A percentile compares a stretch with the other conserved stretches of the same genome.
These are phyloP conservation scores for Osmozyma mogii DNA, from an alignment of 805 yeast species.

Conservation along the genomic window DNA sequence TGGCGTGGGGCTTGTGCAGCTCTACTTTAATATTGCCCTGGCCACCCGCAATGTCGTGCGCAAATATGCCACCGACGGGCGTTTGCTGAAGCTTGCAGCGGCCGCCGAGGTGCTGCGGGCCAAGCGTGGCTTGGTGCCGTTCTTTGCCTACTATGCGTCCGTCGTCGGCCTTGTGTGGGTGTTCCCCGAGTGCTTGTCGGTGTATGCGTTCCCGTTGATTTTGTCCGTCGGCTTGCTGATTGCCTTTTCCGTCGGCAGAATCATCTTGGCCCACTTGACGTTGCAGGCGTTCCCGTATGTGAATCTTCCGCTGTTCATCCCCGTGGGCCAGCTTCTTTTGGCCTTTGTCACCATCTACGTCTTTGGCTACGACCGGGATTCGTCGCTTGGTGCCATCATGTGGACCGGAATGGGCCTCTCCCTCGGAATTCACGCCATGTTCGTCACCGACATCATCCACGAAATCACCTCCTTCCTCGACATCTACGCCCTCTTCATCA, in stretches of 20 bases:
- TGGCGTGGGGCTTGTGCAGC: conserved; percentile 50
- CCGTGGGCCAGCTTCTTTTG: conserved; percentile 40
- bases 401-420: conserved; percentile 66
- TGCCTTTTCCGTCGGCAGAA: conserved; percentile 87
- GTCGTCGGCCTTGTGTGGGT: conserved; percentile 40
- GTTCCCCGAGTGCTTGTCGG: conserved; percentile 44
- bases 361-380: conserved; percentile 31
- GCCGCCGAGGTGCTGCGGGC: conserved; percentile 34
- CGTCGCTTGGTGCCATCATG: conserved; percentile 43
- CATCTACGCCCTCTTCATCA: conserved; percentile 77
- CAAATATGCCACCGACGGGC: conserved; percentile 29
- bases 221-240: conserved; percentile 65
- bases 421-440: conserved; percentile 59
- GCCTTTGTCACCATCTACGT: conserved; percentile 27
- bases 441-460: conserved; percentile 70
- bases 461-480: conserved; percentile 76
- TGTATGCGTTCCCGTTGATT: conserved; percentile 47
- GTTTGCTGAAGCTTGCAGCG: conserved; percentile 14
- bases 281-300: conserved; percentile 66
- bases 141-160: conserved; percentile 44
- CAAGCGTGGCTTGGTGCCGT: conserved; percentile 57
- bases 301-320: conserved; percentile 64
- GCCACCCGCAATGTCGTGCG: conserved; percentile 56
- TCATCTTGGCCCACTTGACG: conserved; percentile 81
- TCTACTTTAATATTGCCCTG: conserved; percentile 56